phyloP scores from a whole-genome alignment of 805 yeast genomes.

The Hanseniaspora nectarophila region DNA sequence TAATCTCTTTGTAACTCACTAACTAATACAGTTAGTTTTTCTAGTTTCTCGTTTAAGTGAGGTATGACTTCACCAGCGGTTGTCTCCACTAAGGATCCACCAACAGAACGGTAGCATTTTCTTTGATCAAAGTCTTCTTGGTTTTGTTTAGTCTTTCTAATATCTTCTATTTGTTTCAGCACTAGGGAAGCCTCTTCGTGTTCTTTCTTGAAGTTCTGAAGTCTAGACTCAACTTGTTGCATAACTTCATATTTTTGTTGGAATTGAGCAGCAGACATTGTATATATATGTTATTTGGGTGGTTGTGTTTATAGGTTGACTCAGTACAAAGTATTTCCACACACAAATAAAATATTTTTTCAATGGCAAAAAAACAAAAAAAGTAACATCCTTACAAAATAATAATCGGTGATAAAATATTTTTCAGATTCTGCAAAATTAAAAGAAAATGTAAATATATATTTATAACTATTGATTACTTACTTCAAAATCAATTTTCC shows the following conservation, averaged over 20 bases:
- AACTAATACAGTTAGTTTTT: slow-evolving; percentile 29
- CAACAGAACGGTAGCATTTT: slow-evolving; percentile 84
- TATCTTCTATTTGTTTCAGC: slow-evolving; percentile 39
- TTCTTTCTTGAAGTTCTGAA: slow-evolving; percentile 39
- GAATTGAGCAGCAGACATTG: slow-evolving; percentile 34
- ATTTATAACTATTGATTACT: not conserved
- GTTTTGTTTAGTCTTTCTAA: slow-evolving; percentile 21
- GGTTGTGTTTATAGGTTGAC: not conserved
- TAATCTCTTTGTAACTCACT: slow-evolving; percentile 9
- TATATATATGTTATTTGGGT: slow-evolving; percentile 19
- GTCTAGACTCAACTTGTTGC: slow-evolving; percentile 28
- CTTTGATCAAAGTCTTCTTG: slow-evolving; percentile 38
- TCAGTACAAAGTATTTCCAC: too few species aligned
- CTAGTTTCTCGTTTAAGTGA: slow-evolving; percentile 44
- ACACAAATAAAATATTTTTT: too few species aligned
- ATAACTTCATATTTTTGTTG: slow-evolving; percentile 39
- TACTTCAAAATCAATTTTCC: not conserved
- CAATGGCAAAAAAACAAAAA: too few species aligned
- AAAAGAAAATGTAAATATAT: too few species aligned
- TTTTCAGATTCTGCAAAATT: too few species aligned
- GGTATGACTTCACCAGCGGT: slow-evolving; percentile 65
- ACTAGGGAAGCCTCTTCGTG: slow-evolving; percentile 43
- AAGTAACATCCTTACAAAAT: too few species aligned
- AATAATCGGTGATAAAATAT: too few species aligned
- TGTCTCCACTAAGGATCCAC: slow-evolving; percentile 80